phyloP scores from a whole-genome alignment of 148 eudicot genomes.

The Camellia sinensis region DNA sequence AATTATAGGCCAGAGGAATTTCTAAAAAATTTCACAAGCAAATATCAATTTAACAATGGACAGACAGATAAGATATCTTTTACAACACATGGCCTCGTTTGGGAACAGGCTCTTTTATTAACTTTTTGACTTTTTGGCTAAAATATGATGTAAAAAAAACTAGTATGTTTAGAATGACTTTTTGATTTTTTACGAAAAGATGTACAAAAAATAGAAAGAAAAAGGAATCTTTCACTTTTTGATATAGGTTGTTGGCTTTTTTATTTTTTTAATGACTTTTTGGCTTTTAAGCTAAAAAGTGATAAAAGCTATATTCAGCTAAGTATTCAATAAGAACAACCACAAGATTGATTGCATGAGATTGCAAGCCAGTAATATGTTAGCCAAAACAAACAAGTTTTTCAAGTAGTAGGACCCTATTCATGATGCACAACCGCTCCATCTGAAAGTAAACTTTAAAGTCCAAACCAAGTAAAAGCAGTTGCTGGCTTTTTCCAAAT shows the following conservation, averaged over 20 bases:
- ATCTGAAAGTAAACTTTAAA: not conserved
- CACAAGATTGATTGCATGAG: not conserved
- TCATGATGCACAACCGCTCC: not conserved
- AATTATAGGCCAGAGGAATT: not conserved
- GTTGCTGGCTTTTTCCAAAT: not conserved
- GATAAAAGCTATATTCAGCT: not conserved
- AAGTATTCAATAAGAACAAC: not conserved
- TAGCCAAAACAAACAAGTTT: not conserved
- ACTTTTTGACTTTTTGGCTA: too few relatives aligned
- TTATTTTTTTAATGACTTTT: too few relatives aligned
- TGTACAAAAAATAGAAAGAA: too few relatives aligned
- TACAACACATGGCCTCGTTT: not conserved
- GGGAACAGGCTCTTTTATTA: too few relatives aligned
- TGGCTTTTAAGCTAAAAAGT: too few relatives aligned
- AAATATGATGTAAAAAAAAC: too few relatives aligned
- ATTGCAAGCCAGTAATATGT: not conserved
- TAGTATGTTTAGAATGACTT: too few relatives aligned
- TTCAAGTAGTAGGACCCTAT: not conserved
- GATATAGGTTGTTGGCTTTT: too few relatives aligned
- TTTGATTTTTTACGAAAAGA: too few relatives aligned
- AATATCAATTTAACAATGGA: not conserved
- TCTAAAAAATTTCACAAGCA: not conserved
- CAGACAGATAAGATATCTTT: not conserved
- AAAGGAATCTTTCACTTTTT: too few relatives aligned
- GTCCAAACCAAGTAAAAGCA: constrained; percentile 10